These are phyloP conservation scores for Saposhnikovia divaricata DNA, from an alignment of 129 eudicot genomes.

Conservation along the genomic window DNA sequence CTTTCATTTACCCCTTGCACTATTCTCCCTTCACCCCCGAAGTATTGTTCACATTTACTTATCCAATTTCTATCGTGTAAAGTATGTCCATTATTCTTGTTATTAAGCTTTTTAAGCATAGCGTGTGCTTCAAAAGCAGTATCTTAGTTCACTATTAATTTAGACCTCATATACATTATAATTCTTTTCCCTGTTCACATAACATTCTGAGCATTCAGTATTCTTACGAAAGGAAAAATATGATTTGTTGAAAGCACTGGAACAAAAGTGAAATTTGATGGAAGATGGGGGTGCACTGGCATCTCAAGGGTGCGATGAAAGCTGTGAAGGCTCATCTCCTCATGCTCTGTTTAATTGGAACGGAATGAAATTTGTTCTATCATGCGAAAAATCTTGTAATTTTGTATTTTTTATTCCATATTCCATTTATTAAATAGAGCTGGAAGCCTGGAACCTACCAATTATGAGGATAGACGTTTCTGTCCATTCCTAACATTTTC, in stretches of 20 bases:
- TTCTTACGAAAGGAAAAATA: neutral
- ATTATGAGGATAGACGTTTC: neutral
- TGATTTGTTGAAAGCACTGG: neutral
- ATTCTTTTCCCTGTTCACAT: neutral
- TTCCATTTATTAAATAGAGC: neutral
- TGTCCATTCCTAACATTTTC: neutral
- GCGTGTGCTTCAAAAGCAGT: neutral
- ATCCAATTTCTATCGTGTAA: neutral
- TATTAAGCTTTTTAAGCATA: neutral
- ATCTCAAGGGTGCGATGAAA: neutral
- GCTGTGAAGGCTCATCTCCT: neutral
- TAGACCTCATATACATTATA: neutral
- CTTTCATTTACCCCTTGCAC: too few species aligned
- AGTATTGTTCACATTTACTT: too few species aligned
- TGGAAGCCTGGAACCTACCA: neutral
- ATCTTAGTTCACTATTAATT: neutral
- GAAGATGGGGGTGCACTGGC: neutral
- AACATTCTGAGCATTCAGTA: neutral
- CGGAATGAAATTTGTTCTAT: neutral
- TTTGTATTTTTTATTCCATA: too few species aligned
- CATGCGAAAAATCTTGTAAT: too few species aligned
- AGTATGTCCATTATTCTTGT: neutral
- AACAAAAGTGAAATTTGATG: neutral
- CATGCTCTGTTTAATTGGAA: neutral
- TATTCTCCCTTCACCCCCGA: too few species aligned